Percentiles rank a stretch among this genome's conserved stretches.
Evolutionary conservation across 306 rosid species (phyloP).

Genomic region (Lathyrus sativus): DNA sequence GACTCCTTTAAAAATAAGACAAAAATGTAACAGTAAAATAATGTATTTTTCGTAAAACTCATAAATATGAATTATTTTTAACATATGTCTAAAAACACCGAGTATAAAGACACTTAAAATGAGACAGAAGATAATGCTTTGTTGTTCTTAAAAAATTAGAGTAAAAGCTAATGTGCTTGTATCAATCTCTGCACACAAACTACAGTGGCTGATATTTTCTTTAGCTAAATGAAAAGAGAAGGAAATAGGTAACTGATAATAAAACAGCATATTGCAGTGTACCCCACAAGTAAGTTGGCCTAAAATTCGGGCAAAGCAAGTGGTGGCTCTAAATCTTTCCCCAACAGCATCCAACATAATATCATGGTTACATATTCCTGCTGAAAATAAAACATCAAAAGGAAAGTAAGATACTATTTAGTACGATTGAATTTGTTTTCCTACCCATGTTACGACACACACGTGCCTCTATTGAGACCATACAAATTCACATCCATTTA

Average conservation of each 20-base stretch:
- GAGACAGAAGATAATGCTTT: no score
- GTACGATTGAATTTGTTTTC: constrained; percentile 8
- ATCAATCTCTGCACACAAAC: no score
- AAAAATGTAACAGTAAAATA: no score
- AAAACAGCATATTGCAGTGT: constrained; percentile 3
- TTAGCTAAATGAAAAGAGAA: not conserved
- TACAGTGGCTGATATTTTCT: not conserved
- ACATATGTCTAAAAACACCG: no score
- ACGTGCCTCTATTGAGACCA: not conserved
- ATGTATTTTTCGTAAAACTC: no score
- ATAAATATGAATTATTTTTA: no score
- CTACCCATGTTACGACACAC: constrained; percentile 34
- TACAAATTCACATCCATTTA: not conserved
- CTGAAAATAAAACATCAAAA: not conserved
- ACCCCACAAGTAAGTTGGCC: constrained; percentile 23
- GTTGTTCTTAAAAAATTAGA: no score
- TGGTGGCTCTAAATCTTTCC: constrained; percentile 26
- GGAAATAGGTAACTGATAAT: not conserved
- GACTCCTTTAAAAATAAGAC: no score
- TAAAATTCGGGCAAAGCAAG: constrained; percentile 23
- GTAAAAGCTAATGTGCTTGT: no score
- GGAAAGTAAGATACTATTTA: constrained; percentile 13
- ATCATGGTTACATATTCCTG: constrained; percentile 28
- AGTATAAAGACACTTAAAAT: no score
- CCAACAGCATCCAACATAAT: constrained; percentile 36